Evolutionary conservation across 139 green algal species (phyloP), one percentile per base, ranked within the genome.

Genomic region (Chlorella vulgaris): DNA sequence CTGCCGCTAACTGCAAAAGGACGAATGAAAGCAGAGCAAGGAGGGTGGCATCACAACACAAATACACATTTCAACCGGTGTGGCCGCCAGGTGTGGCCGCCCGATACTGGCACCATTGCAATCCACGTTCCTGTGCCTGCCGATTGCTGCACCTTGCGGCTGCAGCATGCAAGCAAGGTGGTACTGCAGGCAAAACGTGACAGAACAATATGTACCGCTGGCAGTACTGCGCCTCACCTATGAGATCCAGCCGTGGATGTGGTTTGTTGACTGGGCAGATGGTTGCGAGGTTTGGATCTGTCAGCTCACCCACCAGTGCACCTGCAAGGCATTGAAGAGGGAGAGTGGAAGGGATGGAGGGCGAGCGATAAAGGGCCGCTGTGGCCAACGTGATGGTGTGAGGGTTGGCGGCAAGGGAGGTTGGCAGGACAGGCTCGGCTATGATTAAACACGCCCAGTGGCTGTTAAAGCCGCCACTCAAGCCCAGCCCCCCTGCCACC

Each of bases 231-330:
- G 4, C n/a, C 69, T 13, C 73, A 79, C 73, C 73, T 4, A 97
- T 92, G 24, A 94, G 74, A 67, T 96, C 91, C 18, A 84, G 84
- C 6, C 86, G 71, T 22, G 95, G 95, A 83, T 98, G 94, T 1
- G 86, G 83, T 83, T 93, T 93, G 90, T 96, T 97, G 31, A 98
- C 92, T 18, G 94, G 93, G 24, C 80, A 89, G 76, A 98, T 98
- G 83, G 92, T 96, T 53, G 85, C 88, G 29, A 98, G 83, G 86
- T 97, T 95, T 33, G 85, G 73, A 78, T 98, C 95, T 0, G 86
- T 82, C 33, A 97, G 82, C 68, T 89, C 74, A 15, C 47, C 71
- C 63, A 96, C 80, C 55, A 94, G 73, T 21, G 38, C 36, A 0
- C 73, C 73, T 79, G 73, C 73, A 61, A n/a, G n/a, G 65, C n/a